Conservation (phyloP, 352 stramenopile genomes). For the Phytopythium delawarense region DNA sequence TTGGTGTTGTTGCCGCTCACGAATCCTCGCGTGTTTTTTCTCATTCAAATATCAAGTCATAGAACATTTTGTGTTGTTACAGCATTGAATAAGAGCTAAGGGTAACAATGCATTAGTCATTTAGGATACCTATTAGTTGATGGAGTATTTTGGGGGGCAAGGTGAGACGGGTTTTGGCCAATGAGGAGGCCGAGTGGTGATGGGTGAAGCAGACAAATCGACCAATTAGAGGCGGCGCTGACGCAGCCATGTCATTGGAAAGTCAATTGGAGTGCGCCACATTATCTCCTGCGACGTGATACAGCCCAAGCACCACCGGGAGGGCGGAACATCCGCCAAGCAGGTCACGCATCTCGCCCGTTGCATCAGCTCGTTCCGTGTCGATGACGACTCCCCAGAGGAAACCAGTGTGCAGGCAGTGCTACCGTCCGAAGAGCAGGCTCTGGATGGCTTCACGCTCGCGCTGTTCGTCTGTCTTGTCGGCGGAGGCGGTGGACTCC, state of each 20-base stretch:
- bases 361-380: not conserved
- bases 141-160: not conserved
- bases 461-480: slow-evolving; percentile 49
- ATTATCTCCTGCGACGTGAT: not conserved
- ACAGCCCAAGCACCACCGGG: not conserved
- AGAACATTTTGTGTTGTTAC: not conserved
- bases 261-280: not conserved
- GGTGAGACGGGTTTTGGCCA: not conserved
- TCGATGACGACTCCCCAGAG: not conserved
- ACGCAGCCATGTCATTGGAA: slow-evolving; percentile 15
- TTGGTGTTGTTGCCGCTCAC: not conserved
- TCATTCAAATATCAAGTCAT: not conserved
- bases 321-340: not conserved
- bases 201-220: not conserved
- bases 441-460: slow-evolving; percentile 57
- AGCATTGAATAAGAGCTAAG: too few species aligned
- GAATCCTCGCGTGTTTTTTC: not conserved
- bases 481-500: not conserved
- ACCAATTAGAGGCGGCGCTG: slow-evolving; percentile 12
- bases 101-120: not conserved
- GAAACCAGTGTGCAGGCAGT: not conserved
- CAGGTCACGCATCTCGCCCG: not conserved
- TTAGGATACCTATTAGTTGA: not conserved
- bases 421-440: slow-evolving; percentile 37
- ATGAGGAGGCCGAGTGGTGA: not conserved